Percentiles rank a stretch among this genome's conserved stretches.
Conservation (phyloP, 228 moss, liverwort and hornwort species). For the Sphagnum fallax region DNA sequence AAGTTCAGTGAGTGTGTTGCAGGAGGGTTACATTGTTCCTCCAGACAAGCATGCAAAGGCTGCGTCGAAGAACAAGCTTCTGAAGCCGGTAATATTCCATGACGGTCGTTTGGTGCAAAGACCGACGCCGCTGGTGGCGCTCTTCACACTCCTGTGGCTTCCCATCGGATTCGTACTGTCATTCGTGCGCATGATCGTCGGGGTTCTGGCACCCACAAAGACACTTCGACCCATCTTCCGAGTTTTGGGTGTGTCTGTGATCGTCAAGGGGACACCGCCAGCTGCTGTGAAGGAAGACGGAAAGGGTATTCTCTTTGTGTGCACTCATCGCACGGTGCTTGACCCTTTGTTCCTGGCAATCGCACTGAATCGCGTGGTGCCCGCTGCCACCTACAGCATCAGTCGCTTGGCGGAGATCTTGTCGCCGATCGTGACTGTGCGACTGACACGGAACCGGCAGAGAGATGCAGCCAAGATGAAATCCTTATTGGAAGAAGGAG, state of each 20-base stretch:
- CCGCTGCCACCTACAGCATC: constrained; percentile 56
- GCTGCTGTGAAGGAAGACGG: constrained; percentile 1
- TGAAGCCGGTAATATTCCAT: constrained; percentile 45
- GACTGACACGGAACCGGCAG: constrained; percentile 34
- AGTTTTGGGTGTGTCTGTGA: constrained; percentile 38
- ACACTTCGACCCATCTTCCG: constrained; percentile 22
- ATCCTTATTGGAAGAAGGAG: constrained; percentile 40
- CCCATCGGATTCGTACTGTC: constrained; percentile 51
- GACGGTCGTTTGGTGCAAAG: constrained; percentile 63
- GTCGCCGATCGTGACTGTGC: constrained; percentile 57
- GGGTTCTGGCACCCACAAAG: constrained; percentile 41
- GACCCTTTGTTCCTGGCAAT: constrained; percentile 60
- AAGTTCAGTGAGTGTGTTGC: neutral
- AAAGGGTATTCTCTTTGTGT: constrained; percentile 42
- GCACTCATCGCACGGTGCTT: constrained; percentile 44
- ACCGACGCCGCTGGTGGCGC: constrained; percentile 37
- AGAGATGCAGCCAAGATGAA: constrained; percentile 49
- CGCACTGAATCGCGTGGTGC: constrained; percentile 23
- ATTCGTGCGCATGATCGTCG: constrained; percentile 33
- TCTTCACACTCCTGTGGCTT: constrained; percentile 49
- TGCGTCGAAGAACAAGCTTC: constrained; percentile 31
- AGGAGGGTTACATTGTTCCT: constrained; percentile 56
- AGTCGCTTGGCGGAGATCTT: constrained; percentile 48
- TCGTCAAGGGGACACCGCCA: constrained; percentile 47
- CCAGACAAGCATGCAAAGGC: constrained; percentile 16